Base-by-base conservation (phyloP, 2,329 filamentous ascomycete genomes). In the Drechslerella coelobrocha region DNA sequence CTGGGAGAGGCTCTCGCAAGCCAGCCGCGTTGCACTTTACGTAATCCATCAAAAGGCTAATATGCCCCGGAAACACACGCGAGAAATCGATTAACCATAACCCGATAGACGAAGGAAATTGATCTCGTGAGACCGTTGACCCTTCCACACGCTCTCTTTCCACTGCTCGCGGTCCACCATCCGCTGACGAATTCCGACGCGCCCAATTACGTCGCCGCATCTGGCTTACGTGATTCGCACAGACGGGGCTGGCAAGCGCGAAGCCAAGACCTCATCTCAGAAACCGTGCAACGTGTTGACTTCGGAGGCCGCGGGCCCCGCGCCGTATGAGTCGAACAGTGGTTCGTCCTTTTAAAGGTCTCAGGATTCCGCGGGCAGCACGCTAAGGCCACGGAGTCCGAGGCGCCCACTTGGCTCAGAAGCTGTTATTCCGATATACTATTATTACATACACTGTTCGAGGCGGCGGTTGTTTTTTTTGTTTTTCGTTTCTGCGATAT, bases 361-460 rank as follows among this genome's bases (percentile, higher is more conserved):
- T 39, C 43, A 39, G 26, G 41, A 21, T 34, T 59, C 65, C 65
- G 57, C 65, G 65, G 57, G 56, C 31, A 61, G 57, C 52, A 53
- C 56, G 54, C 51, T 56, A 24, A 68, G 41, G 56, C 63, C 65
- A 69, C 65, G 65, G 65, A 69, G 65, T 61, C 65, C 65, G 65
- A 69, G 57, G 48, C 47, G 60, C 39, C 54, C 37, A 66, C 29
- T 26, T 47, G 41, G n/a, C n/a, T n/a, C n/a, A n/a, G n/a, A n/a
- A n/a, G n/a, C 29, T 31, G 29, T 31, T 31, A 31, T 31, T 31
- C 29, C 29, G 29, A 31, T 6, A 31, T 50, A 37, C 26, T 45
- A 29, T 21, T 59, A 37, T 31, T 50, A 17, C 34, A 37, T 17
- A 51, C 23, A 59, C 12, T 23, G 50, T 21, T 48, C 34, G n/a